A percentile compares a stretch with the other conserved stretches of the same genome.
phyloP scores from a whole-genome alignment of 2,329 filamentous ascomycete genomes.

The Alternaria triticina region DNA sequence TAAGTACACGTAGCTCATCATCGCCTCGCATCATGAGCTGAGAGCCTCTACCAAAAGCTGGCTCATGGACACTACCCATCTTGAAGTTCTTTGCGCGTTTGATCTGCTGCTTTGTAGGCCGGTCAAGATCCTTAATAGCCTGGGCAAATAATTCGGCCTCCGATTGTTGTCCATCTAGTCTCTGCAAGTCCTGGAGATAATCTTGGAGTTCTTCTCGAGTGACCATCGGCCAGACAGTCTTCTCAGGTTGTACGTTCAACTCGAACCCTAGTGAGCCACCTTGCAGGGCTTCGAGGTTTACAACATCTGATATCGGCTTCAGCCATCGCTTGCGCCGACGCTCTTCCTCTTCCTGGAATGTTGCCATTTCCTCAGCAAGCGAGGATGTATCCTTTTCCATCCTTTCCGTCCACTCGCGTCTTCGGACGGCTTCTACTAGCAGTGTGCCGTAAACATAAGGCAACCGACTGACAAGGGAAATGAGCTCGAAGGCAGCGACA shows the following conservation, averaged over 20 bases:
- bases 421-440: slow-evolving; percentile 81
- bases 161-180: slow-evolving; percentile 68
- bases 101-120: slow-evolving; percentile 83
- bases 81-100: slow-evolving; percentile 93
- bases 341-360: slow-evolving; percentile 90
- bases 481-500: slow-evolving; percentile 78
- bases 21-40: slow-evolving; percentile 80
- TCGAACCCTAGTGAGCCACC: slow-evolving; percentile 78
- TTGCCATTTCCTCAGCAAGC: slow-evolving; percentile 88
- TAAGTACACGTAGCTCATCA: slow-evolving; percentile 70
- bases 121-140: slow-evolving; percentile 78
- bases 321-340: slow-evolving; percentile 90
- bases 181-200: slow-evolving; percentile 71
- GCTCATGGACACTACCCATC: slow-evolving; percentile 92
- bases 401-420: slow-evolving; percentile 89
- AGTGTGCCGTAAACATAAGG: slow-evolving; percentile 91
- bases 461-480: slow-evolving; percentile 80
- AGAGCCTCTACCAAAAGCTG: slow-evolving; percentile 84
- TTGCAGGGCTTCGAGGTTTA: slow-evolving; percentile 70
- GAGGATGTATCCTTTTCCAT: slow-evolving; percentile 86
- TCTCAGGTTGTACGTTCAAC: slow-evolving; percentile 81
- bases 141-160: slow-evolving; percentile 76
- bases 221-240: slow-evolving; percentile 80
- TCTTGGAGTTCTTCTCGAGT: slow-evolving; percentile 77
- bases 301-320: slow-evolving; percentile 78